phyloP scores from a whole-genome alignment of 495 filamentous ascomycete species.

The Xylaria flabelliformis region DNA sequence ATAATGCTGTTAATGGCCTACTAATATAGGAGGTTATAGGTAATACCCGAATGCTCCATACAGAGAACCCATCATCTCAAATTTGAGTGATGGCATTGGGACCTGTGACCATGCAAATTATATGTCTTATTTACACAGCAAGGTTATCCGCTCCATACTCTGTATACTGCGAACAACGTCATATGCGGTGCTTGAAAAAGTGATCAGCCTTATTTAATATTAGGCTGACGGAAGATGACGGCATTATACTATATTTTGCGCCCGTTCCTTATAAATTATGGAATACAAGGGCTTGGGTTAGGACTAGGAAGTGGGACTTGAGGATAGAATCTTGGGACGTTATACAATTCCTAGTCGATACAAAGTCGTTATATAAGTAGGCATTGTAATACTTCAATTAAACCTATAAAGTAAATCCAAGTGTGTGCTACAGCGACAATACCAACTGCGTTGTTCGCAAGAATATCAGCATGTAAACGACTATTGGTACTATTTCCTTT shows the following conservation, averaged over 20 bases:
- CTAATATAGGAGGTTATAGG: background rate
- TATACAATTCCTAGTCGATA: background rate
- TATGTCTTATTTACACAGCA: constrained; percentile 13
- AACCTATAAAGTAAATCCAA: background rate
- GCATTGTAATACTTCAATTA: background rate
- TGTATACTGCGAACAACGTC: background rate
- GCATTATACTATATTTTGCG: background rate
- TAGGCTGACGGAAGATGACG: constrained; percentile 21
- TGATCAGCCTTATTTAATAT: constrained; percentile 20
- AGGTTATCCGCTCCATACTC: background rate
- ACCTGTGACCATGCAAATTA: background rate
- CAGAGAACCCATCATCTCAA: constrained; percentile 13
- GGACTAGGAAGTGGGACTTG: background rate
- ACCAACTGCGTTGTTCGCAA: background rate
- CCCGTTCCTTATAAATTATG: background rate
- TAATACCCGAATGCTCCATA: background rate
- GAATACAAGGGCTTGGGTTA: background rate
- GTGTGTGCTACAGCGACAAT: background rate
- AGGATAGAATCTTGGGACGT: constrained; percentile 10
- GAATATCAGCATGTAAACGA: background rate
- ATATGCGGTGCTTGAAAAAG: background rate
- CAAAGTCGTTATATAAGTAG: background rate
- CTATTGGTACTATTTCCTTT: background rate
- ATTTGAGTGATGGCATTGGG: background rate
- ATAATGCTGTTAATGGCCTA: background rate